phyloP scores from a whole-genome alignment of 768 basidiomycete genomes.

The Lyophyllum shimeji region DNA sequence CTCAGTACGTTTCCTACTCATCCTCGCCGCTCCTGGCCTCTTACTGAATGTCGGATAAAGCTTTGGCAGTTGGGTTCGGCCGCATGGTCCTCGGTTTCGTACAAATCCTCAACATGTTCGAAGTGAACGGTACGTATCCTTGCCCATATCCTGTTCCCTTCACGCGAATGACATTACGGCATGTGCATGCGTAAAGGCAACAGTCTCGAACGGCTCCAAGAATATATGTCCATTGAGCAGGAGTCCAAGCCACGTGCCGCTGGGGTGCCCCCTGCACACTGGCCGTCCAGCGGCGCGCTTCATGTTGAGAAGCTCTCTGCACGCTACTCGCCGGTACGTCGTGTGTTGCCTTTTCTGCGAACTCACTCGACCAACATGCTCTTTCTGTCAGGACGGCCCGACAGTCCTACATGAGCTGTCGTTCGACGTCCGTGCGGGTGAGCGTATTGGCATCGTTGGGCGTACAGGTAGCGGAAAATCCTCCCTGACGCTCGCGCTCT shows the following conservation, averaged over 20 bases:
- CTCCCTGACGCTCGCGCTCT: constrained; percentile 53
- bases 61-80: constrained; percentile 46
- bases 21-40: neutral
- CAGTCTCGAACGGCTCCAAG: constrained; percentile 67
- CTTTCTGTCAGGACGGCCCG: neutral
- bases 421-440: constrained; percentile 50
- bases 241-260: constrained; percentile 38
- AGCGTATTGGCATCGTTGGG: constrained; percentile 49
- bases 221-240: constrained; percentile 55
- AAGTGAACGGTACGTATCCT: constrained; percentile 40
- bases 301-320: constrained; percentile 29
- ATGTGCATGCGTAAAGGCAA: neutral
- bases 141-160: neutral
- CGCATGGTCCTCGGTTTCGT: constrained; percentile 48
- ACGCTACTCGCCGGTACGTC: constrained; percentile 43
- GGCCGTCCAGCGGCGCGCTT: constrained; percentile 42
- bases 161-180: neutral
- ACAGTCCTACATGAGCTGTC: constrained; percentile 34
- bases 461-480: constrained; percentile 31
- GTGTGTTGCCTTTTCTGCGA: neutral
- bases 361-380: neutral
- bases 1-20: constrained; percentile 5
- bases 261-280: constrained; percentile 58
- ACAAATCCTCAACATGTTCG: constrained; percentile 38
- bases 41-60: neutral